phyloP scores from a whole-genome alignment of 257 asterid species.

The Solanum pimpinellifolium region DNA sequence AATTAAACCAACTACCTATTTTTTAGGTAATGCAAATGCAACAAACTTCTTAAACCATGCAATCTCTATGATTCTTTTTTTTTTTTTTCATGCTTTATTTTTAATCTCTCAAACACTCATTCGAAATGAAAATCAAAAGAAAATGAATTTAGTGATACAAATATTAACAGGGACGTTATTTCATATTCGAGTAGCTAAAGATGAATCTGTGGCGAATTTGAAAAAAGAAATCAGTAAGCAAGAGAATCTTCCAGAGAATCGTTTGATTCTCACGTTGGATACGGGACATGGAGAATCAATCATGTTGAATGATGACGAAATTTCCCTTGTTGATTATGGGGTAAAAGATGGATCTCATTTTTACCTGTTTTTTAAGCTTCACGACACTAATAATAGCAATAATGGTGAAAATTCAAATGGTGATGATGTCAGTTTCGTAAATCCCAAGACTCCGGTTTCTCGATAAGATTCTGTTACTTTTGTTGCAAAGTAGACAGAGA shows the following conservation, averaged over 20 bases:
- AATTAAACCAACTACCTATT: constrained; percentile 1
- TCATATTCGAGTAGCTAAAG: constrained; percentile 28
- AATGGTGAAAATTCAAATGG: background rate
- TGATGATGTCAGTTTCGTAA: background rate
- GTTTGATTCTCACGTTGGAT: constrained; percentile 43
- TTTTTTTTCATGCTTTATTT: too few relatives aligned
- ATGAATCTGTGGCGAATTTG: constrained; percentile 37
- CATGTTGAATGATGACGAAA: constrained; percentile 21
- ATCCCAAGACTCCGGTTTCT: background rate
- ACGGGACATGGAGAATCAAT: background rate
- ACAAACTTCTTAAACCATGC: constrained; percentile 24
- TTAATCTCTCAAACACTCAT: background rate
- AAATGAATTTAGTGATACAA: constrained; percentile 47
- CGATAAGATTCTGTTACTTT: background rate
- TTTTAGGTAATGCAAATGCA: constrained; percentile 7
- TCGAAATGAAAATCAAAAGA: background rate
- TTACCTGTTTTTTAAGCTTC: constrained; percentile 30
- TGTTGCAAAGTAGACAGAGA: background rate
- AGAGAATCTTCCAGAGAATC: constrained; percentile 34
- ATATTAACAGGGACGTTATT: constrained; percentile 50
- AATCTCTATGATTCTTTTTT: background rate
- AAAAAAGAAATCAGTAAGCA: constrained; percentile 45
- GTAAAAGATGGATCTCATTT: constrained; percentile 54
- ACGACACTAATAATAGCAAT: background rate
- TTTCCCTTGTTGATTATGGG: constrained; percentile 32